phyloP scores from a whole-genome alignment of 768 basidiomycete genomes.

The Vararia minispora region DNA sequence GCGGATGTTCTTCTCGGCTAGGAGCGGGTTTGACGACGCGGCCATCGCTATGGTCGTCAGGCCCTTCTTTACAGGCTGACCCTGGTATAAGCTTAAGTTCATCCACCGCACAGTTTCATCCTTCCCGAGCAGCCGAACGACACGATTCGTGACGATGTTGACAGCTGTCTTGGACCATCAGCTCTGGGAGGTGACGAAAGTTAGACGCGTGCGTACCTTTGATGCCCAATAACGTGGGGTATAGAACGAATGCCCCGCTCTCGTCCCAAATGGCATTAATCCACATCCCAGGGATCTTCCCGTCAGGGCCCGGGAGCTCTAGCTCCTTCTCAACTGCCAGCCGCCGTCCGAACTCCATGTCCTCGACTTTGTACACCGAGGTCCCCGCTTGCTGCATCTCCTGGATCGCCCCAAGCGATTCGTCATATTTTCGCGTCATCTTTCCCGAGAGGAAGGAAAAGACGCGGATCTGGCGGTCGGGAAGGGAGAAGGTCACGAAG shows the following conservation, averaged over 20 bases:
- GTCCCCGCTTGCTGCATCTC: conserved; percentile 99
- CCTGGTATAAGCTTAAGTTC: conserved; percentile 86
- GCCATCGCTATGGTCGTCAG: conserved; percentile 87
- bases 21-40: conserved; percentile 89
- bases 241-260: conserved; percentile 87
- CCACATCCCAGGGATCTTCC: conserved; percentile 62
- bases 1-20: conserved; percentile 71
- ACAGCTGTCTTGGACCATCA: conserved; percentile 46
- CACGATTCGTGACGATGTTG: conserved; percentile 90
- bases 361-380: conserved; percentile 82
- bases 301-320: conserved; percentile 71
- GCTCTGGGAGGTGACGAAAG: background rate
- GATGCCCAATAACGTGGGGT: conserved; percentile 88
- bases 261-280: conserved; percentile 97
- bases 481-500: conserved; percentile 88
- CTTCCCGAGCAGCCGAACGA: conserved; percentile 79
- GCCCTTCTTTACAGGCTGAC: conserved; percentile 81
- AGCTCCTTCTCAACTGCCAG: conserved; percentile 87
- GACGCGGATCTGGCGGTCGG: conserved; percentile 88
- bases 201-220: conserved; percentile 51
- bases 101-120: conserved; percentile 89
- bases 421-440: conserved; percentile 88
- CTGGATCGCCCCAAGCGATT: conserved; percentile 83
- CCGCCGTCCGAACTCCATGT: conserved; percentile 99
- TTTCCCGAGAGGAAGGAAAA: conserved; percentile 90